Conservation (phyloP, 2,329 filamentous ascomycete genomes). For the Fusarium vanettenii region DNA sequence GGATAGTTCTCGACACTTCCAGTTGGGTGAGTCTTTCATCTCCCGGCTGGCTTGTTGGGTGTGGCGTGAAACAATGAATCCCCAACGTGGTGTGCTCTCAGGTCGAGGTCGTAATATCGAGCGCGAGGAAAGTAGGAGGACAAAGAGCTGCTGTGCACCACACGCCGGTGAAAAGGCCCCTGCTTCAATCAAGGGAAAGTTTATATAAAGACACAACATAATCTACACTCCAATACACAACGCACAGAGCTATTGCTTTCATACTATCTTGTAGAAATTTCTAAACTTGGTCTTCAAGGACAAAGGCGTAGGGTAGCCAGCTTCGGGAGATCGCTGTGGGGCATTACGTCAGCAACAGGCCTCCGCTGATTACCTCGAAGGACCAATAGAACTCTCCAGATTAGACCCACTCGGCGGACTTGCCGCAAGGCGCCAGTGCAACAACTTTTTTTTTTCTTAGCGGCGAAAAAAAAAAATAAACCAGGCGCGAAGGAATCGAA, state of each 20-base stretch:
- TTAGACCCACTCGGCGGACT: constrained; percentile 25
- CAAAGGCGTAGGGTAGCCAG: background rate
- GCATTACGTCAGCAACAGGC: constrained; percentile 3
- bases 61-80: background rate
- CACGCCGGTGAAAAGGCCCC: background rate
- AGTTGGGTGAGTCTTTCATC: too few relatives aligned
- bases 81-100: background rate
- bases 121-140: background rate
- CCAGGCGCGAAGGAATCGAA: constrained; percentile 36
- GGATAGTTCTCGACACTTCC: background rate
- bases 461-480: constrained; percentile 45
- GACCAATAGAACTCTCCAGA: background rate
- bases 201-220: background rate
- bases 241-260: background rate
- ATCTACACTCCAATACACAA: background rate
- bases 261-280: background rate
- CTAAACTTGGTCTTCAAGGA: background rate
- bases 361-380: background rate
- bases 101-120: background rate
- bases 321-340: background rate
- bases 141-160: background rate
- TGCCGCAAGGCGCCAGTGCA: constrained; percentile 37
- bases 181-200: background rate
- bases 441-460: constrained; percentile 42
- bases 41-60: background rate